Conservation (phyloP, 371 early-diverging fungal species). For the Syncephalastrum contaminatum region DNA sequence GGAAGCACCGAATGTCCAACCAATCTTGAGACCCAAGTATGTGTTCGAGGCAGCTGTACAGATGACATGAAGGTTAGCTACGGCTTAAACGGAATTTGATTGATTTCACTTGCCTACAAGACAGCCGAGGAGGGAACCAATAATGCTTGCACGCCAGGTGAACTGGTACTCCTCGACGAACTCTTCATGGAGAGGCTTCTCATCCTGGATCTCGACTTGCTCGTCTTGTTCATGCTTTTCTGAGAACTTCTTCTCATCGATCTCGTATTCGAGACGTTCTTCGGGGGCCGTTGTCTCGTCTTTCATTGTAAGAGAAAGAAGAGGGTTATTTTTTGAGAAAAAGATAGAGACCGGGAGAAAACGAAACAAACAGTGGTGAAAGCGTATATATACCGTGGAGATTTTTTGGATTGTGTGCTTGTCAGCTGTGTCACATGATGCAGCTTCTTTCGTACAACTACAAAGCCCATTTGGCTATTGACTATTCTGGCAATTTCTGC, state of each 20-base stretch:
- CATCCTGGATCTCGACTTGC: slow-evolving; percentile 24
- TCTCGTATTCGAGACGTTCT: slow-evolving; percentile 40
- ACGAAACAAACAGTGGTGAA: no score
- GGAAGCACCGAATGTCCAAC: slow-evolving; percentile 66
- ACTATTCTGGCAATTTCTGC: slow-evolving; percentile 18
- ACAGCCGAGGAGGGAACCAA: slow-evolving; percentile 69
- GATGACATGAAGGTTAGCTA: background rate
- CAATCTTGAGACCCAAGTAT: slow-evolving; percentile 66
- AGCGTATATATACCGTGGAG: no score
- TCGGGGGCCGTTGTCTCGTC: slow-evolving; percentile 3
- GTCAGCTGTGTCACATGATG: no score
- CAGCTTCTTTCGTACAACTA: no score
- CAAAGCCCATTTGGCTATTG: no score
- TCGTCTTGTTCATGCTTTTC: slow-evolving; percentile 14
- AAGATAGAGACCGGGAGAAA: no score
- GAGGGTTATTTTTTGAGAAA: background rate
- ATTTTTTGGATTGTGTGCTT: no score
- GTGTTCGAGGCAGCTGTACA: slow-evolving; percentile 58
- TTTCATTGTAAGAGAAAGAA: slow-evolving; percentile 4
- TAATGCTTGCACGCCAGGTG: slow-evolving; percentile 64
- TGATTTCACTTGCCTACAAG: slow-evolving; percentile 45
- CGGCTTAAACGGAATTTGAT: background rate
- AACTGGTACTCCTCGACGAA: slow-evolving; percentile 43
- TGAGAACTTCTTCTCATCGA: slow-evolving; percentile 12
- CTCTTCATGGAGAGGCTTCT: slow-evolving; percentile 2